Evolutionary conservation across 768 basidiomycete species (phyloP), one percentile per base, ranked within the genome.

Genomic region (Russula sp.): DNA sequence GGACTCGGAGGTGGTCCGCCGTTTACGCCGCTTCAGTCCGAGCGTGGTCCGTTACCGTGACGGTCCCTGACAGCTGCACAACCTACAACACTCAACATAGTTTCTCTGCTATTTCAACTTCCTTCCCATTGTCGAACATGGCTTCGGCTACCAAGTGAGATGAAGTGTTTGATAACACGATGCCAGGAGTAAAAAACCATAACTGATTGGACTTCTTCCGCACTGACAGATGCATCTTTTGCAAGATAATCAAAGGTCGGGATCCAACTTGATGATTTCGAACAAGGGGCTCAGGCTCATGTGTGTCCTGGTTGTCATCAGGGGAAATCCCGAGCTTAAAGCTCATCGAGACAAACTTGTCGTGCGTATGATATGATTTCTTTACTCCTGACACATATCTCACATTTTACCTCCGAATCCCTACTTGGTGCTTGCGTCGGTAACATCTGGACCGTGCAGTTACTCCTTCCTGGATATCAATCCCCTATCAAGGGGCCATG

Each of bases 381-480:
- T 36, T 5, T 10, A n/a, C 10, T 8, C 10, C 7, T 49, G 26
- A 53, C 16, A 40, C 42, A 24, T 0, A 36, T 16, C 0, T 5
- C 10, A 26, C 14, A 5, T 46, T 18, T 38, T 9, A 28, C 32
- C 24, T 6, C 22, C 50, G 9, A 32, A 32, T 32, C 32, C 10
- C 13, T 24, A 8, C 3, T 24, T 32, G 49, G 18, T 22, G 32
- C 16, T n/a, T 40, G 18, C 2, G 18, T 20, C 38, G 42, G 44
- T 22, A n/a, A 46, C 44, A 46, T 20, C 44, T 11, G n/a, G 34
- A 11, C 34, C 34, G 14, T 14, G 24, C n/a, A 92, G 90, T 16
- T 89, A 79, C 72, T 85, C 96, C 0, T 98, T 99, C 79, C 84
- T 99, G 68, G 97, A 98, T 69, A 91, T 99, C 66, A 87, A 87